Evolutionary conservation across 495 filamentous ascomycete species (phyloP), one percentile per base, ranked within the genome.

Genomic region (Echria macrotheca): DNA sequence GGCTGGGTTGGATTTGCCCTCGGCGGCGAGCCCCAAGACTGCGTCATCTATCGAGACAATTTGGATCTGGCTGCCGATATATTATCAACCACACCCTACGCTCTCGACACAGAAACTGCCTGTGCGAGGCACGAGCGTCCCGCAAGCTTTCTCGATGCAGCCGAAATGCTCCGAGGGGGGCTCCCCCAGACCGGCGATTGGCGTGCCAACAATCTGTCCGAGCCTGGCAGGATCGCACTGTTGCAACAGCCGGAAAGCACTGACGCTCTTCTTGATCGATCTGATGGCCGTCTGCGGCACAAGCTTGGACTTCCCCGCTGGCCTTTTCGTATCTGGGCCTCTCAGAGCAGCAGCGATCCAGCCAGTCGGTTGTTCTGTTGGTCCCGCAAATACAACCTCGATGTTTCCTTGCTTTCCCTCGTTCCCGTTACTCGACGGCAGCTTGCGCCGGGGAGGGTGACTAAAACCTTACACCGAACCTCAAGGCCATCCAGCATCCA

Each of bases 21-120:
- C 15, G 12, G 31, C 40, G 14, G 24, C 33, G 33, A 35, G 46
- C 25, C 35, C 33, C 23, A 28, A 36, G 35, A 9, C 46, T 39
- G 46, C 46, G 46, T 40, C 46, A 48, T 48, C 46, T 39, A 36
- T 8, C 2, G 40, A 18, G 35, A 24, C 46, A 48, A 48, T 48
- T 39, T 48, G 33, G 46, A 48, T 48, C 46, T 38, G 46, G 33
- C 23, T 12, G 35, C 23, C 46, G 46, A 48, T 48, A 48, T 24
- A 48, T 48, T 48, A 35, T 22, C 36, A 21, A 18, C 44, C 18
- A 46, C 31, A 41, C 38, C 17, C 33, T 21, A 9, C n/a, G 7
- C 19, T 22, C 44, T 19, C 36, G 17, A 4, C 31, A 8, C 35
- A 12, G 2, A 25, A 12, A 11, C 35, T 48, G 15, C 24, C n/a